A percentile compares a stretch with the other conserved stretches of the same genome.
Conservation (phyloP, 352 stramenopile species). For the Vaucheria bursata region DNA sequence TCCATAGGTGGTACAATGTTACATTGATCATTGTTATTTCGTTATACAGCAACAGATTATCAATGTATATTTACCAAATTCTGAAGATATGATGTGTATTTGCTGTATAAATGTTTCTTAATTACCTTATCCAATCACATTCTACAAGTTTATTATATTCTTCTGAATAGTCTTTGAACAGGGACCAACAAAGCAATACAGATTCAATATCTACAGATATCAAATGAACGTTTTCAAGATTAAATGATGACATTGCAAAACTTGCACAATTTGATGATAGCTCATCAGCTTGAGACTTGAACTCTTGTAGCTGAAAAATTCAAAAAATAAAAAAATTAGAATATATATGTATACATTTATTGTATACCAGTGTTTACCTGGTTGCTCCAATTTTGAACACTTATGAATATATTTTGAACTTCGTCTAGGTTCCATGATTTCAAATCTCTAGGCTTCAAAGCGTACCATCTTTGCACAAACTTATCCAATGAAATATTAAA, state of each 20-base stretch:
- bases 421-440: slow-evolving; percentile 62
- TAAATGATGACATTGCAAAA: slow-evolving; percentile 70
- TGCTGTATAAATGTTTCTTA: background rate
- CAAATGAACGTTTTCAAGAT: slow-evolving; percentile 66
- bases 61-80: no score
- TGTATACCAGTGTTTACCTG: slow-evolving; percentile 48
- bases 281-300: background rate
- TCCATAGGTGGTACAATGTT: background rate
- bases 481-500: slow-evolving; percentile 74
- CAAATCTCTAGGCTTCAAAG: slow-evolving; percentile 70
- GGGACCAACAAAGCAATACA: slow-evolving; percentile 66
- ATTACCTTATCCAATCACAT: slow-evolving; percentile 77
- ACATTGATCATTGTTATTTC: background rate
- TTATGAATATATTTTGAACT: slow-evolving; percentile 65
- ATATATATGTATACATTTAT: background rate
- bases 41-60: background rate
- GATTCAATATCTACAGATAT: slow-evolving; percentile 66
- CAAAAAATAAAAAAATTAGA: background rate
- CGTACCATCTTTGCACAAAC: slow-evolving; percentile 73
- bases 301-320: background rate
- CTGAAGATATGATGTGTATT: no score
- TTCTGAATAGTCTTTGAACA: slow-evolving; percentile 70
- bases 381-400: slow-evolving; percentile 69
- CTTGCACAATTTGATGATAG: slow-evolving; percentile 69
- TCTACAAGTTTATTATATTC: slow-evolving; percentile 58